Evolutionary conservation across 2,329 filamentous ascomycete genomes (phyloP), one percentile per base, ranked within the genome.

Genomic region (Ophiostoma montium): DNA sequence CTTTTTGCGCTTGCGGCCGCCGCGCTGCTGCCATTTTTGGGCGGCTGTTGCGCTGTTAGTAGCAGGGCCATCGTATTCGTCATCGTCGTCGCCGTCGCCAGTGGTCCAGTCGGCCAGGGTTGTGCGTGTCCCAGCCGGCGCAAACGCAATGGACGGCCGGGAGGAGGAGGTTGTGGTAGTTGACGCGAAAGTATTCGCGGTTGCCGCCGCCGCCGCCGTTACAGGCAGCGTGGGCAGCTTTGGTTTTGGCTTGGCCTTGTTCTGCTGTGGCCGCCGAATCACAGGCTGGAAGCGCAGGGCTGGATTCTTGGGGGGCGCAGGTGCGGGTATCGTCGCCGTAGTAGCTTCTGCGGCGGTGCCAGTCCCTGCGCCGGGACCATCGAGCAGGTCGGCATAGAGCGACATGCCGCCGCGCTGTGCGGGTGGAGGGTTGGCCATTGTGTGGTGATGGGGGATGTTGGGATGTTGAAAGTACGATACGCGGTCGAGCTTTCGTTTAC

Each of bases 261-360:
- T 80, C 60, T 64, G 75, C 61, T 67, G 63, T 57, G 59, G 87
- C 79, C 86, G 85, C 53, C 86, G 78, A 59, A 85, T 85, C 56
- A 88, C 88, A 47, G 87, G 87, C 63, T 94, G 86, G 68, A 94
- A 94, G 63, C 84, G 83, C 54, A 94, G 72, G 59, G 84, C 78
- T 32, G 48, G 47, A 42, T 84, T 86, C 64, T 82, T 88, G 52
- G 74, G 57, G 11, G 62, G 75, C 68, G 51, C 64, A 58, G 36
- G 67, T 62, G 41, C 63, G 58, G 38, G 69, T 67, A 52, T 67
- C 62, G 52, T 67, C 62, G 54, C 18, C 3, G 35, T 18, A 1
- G 45, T 31, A 4, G 39, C 11, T 32, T 19, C 16, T 13, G 19
- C 36, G n/a, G 35, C 35, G 15, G 35, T 6, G 31, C 57, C 80